Evolutionary conservation across 345 rosid genomes (phyloP).

Genomic region (Aquilaria sinensis): DNA sequence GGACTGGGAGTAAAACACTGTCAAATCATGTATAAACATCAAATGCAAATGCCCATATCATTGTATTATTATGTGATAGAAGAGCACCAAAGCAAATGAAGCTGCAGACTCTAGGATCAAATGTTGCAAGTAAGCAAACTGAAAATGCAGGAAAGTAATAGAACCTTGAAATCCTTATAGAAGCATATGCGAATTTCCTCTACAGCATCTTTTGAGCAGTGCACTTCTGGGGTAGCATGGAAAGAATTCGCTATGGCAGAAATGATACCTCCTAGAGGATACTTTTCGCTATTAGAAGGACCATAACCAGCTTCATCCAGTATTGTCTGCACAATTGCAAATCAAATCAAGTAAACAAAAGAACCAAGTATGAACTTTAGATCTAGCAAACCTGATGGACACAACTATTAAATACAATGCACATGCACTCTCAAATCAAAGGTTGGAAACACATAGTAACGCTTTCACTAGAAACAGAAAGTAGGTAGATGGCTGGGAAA

Average conservation of each 20-base stretch:
- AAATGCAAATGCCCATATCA: no score
- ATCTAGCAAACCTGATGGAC: background rate
- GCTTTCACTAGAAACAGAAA: background rate
- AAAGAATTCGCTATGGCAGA: conserved; percentile 86
- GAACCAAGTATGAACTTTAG: background rate
- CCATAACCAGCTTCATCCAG: conserved; percentile 80
- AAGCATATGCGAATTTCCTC: conserved; percentile 80
- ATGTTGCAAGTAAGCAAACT: background rate
- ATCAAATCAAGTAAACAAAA: conserved; percentile 15
- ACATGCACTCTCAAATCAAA: background rate
- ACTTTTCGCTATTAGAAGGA: conserved; percentile 81
- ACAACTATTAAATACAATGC: conserved; percentile 1
- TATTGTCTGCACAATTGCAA: conserved; percentile 42
- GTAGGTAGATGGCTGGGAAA: background rate
- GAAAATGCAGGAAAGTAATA: conserved; percentile 10
- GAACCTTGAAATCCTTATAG: conserved; percentile 80
- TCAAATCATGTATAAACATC: no score
- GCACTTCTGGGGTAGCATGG: conserved; percentile 60
- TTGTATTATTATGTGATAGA: no score
- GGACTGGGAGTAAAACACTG: no score
- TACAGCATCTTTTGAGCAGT: conserved; percentile 62
- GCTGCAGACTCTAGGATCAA: background rate
- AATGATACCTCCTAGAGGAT: conserved; percentile 85
- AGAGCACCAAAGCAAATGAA: no score
- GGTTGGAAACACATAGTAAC: background rate